Evolutionary conservation across 495 filamentous ascomycete genomes (phyloP).

Genomic region (Hyaloscypha variabilis): DNA sequence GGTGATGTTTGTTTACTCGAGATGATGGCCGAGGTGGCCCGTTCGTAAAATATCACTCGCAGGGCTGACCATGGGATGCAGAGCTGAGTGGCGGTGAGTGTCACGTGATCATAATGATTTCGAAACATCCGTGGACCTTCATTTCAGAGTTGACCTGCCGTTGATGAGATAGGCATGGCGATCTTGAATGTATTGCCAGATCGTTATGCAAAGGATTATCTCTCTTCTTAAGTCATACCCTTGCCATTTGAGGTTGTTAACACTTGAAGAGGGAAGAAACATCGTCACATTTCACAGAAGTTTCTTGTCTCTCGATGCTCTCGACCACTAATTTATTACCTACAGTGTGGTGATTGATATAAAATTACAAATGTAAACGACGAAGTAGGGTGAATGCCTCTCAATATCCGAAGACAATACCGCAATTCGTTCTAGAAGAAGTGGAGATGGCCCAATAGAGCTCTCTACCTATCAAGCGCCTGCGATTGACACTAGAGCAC

Average conservation of each 20-base stretch:
- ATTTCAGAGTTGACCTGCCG: too few relatives aligned
- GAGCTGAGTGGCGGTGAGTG: not conserved
- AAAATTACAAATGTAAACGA: not conserved
- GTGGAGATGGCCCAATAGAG: not conserved
- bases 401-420: not conserved
- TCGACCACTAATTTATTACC: not conserved
- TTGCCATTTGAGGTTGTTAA: too few relatives aligned
- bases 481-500: constrained; percentile 17
- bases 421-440: not conserved
- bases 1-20: not conserved
- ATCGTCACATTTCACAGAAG: not conserved
- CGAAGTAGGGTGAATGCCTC: not conserved
- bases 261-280: too few relatives aligned
- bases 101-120: not conserved
- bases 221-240: too few relatives aligned
- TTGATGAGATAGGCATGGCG: too few relatives aligned
- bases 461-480: constrained; percentile 23
- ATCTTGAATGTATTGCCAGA: too few relatives aligned
- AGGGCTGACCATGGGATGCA: not conserved
- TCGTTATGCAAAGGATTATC: too few relatives aligned
- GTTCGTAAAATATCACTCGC: not conserved
- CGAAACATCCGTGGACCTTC: too few relatives aligned
- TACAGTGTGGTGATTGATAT: not conserved
- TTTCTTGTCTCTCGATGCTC: not conserved
- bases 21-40: not conserved